Conservation (phyloP, 345 rosid genomes). For the Carallia pectinifolia region DNA sequence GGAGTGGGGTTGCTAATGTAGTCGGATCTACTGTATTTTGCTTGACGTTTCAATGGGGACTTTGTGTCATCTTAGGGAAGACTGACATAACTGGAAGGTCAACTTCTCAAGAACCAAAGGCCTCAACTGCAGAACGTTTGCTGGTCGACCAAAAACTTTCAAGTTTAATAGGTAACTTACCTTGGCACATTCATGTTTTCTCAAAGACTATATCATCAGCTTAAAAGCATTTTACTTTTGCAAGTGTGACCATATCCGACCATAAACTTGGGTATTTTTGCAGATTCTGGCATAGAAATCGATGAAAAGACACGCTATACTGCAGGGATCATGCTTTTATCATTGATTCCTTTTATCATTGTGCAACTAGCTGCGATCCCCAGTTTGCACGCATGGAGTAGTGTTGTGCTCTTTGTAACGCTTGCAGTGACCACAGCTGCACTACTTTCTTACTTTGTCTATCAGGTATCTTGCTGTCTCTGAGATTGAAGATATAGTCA, state of each 20-base stretch:
- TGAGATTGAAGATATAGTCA: background rate
- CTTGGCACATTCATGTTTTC: too few species aligned
- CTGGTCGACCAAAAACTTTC: background rate
- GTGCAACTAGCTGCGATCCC: background rate
- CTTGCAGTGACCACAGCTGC: background rate
- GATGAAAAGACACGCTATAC: background rate
- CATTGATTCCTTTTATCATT: constrained; percentile 7
- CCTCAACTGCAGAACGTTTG: background rate
- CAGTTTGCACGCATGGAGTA: constrained; percentile 3
- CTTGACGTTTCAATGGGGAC: constrained; percentile 18
- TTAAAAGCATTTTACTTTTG: background rate
- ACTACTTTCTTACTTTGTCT: constrained; percentile 1
- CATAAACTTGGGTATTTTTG: background rate
- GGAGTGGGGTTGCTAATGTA: constrained; percentile 3
- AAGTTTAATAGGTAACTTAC: background rate
- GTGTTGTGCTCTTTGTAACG: background rate
- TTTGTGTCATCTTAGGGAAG: constrained; percentile 9
- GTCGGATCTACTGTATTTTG: constrained; percentile 14
- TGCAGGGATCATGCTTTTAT: constrained; percentile 20
- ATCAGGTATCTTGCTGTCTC: constrained; percentile 3
- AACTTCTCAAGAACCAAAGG: background rate
- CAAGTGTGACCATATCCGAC: background rate
- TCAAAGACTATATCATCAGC: background rate
- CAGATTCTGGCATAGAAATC: constrained; percentile 6
- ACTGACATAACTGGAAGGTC: background rate